Base-by-base conservation (phyloP, 192 early-diverging fungal species). In the Entophlyctis luteolus region DNA sequence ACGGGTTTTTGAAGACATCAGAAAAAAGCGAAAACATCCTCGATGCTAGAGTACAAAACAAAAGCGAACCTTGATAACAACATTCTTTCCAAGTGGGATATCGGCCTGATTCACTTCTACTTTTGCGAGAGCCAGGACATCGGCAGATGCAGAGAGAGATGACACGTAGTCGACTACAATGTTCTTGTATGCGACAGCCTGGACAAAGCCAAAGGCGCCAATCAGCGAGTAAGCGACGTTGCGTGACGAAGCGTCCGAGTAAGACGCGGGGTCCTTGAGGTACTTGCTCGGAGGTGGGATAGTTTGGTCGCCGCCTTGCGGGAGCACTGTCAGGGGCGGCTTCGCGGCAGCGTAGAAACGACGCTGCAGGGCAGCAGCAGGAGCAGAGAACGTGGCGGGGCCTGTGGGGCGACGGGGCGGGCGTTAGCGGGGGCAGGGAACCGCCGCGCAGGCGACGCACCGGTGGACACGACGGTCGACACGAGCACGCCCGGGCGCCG, bases 121-220 rank as follows among this genome's bases (percentile, higher is more conserved):
- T 87, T 95, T 98, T 77, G 94, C 93, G 83, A 98, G 78, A 36
- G 96, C 96, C 73, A 98, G 82, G 29, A 96, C 93, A 86, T 98
- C 96, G 35, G 94, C 93, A n/a, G 96, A 96, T 25, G 96, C 94
- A 55, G 91, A 83, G 86, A 98, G 81, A 81, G 89, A 91, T 65
- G 86, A 77, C 59, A 98, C 72, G 62, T 85, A 87, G 72, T 91
- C 89, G 38, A 88, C 87, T 46, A 95, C 92, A 20, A 92, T 88
- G 72, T 91, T 89, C 83, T 98, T 94, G 63, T 90, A 90, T 39
- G 88, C 90, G 12, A 84, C 82, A 50, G 94, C 90, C 57, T 87
- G 79, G 34, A 98, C 75, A 25, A 89, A 81, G 52, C 90, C 89
- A 34, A 91, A 92, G 53, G 90, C 85, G 16, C 96, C 96, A 23